These are phyloP conservation scores for Talaromyces sp. DNA, from an alignment of 2,329 filamentous ascomycete genomes.

Conservation along the genomic window DNA sequence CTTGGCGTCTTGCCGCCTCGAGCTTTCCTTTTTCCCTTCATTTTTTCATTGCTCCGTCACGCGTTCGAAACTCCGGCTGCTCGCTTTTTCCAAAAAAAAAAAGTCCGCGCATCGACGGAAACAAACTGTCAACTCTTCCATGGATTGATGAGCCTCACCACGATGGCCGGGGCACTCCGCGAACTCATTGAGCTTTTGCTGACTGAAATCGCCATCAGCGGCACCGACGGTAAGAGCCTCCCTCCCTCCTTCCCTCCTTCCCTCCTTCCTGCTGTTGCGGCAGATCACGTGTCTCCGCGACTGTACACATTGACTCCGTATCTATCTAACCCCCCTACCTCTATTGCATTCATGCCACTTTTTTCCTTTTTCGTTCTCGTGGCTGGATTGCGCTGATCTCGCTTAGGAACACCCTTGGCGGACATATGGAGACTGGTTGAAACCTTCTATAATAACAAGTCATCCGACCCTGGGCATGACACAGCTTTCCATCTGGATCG, in stretches of 20 bases:
- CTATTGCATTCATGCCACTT: neutral
- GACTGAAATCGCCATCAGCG: constrained; percentile 17
- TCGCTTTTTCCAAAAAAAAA: constrained; percentile 6
- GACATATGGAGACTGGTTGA: constrained; percentile 10
- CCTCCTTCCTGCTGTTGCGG: neutral
- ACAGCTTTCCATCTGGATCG: constrained; percentile 40
- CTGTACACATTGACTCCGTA: neutral
- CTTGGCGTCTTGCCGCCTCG: neutral
- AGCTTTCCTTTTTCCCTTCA: neutral
- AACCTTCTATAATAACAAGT: constrained; percentile 1
- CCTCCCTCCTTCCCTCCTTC: neutral
- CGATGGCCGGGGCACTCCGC: constrained; percentile 15
- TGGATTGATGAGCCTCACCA: neutral
- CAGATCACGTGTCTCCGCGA: neutral
- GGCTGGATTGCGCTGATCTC: neutral
- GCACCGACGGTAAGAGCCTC: constrained; percentile 13
- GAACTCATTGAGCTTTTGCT: constrained; percentile 17
- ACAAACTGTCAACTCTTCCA: neutral
- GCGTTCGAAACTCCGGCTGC: constrained; percentile 15
- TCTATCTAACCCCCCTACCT: neutral
- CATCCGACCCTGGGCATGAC: neutral
- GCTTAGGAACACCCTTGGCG: constrained; percentile 6
- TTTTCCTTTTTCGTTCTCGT: neutral
- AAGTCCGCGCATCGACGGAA: neutral
- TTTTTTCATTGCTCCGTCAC: neutral